Evolutionary conservation across 441 rosid genomes (phyloP), one percentile per base, ranked within the genome.

Genomic region (Erodium texanum): DNA sequence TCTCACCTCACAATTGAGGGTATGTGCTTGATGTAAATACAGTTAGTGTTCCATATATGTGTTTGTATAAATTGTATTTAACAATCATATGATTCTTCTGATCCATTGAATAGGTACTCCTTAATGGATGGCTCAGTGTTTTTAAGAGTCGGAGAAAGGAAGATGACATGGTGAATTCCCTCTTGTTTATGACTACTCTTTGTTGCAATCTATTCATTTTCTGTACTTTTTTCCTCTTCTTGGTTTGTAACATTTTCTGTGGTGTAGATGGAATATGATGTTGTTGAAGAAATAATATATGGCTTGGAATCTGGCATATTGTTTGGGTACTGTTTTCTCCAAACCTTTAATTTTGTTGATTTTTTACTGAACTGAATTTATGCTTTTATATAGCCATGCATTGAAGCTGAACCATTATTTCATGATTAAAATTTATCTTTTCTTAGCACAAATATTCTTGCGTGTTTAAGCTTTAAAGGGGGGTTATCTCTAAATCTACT

Each of bases 261-360:
- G 66, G 54, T 79, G 78, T 86, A 91, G 99, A 77, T 81, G 82
- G 96, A 88, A 69, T 88, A 84, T 84, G 99, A 94, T 84, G 99
- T 94, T 64, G 89, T 91, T 81, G 99, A 94, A 82, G 99, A 94
- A 81, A 94, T 94, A 58, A 93, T 91, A 71, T 89, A 87, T 72
- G 97, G 99, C 72, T 77, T 91, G 85, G 97, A 94, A 81, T 94
- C 97, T 69, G 99, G 99, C 72, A 80, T 94, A 71, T 74, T 94
- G 71, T 94, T 94, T 71, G 99, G 99, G 99, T 93, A 87, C 54
- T 50, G 24, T 68, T 73, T 71, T 62, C 70, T 29, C 10, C 16
- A 7, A n/a, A 52, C 19, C 58, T 52, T 52, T 52, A n/a, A n/a
- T 50, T 4, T 3, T 50, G 56, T n/a, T 50, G 19, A 15, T 50